phyloP scores from a whole-genome alignment of 2,329 filamentous ascomycete species.

The Magnaporthiopsis incrustans region DNA sequence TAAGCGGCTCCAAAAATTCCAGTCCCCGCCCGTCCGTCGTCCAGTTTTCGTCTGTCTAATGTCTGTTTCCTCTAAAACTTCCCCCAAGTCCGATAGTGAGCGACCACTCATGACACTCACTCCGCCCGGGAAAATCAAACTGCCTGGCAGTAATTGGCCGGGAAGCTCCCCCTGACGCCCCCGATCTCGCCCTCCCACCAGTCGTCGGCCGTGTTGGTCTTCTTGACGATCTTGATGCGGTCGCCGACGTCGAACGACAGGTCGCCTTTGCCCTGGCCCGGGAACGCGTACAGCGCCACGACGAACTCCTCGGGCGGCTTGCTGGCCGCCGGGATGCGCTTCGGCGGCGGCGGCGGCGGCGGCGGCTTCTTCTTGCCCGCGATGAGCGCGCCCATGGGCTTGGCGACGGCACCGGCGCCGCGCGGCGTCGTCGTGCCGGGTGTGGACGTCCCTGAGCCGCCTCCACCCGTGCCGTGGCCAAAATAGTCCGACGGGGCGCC shows the following conservation, averaged over 20 bases:
- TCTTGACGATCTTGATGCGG: conserved; percentile 67
- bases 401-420: conserved; percentile 12
- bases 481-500: conserved; percentile 6
- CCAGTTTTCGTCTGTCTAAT: too few relatives aligned
- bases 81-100: too few relatives aligned
- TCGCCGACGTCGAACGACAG: conserved; percentile 71
- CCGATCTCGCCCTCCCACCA: conserved; percentile 80
- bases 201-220: conserved; percentile 71
- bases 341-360: conserved; percentile 56
- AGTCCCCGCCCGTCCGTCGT: too few relatives aligned
- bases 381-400: conserved; percentile 16
- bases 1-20: too few relatives aligned
- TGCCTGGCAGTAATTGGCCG: conserved; percentile 68
- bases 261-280: conserved; percentile 61
- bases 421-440: conserved; percentile 14
- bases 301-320: conserved; percentile 47
- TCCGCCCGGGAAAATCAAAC: too few relatives aligned
- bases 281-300: conserved; percentile 68
- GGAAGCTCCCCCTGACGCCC: conserved; percentile 64
- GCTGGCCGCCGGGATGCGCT: conserved; percentile 43
- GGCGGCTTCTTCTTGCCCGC: conserved; percentile 64
- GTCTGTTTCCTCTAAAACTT: too few relatives aligned
- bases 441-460: conserved; percentile 1
- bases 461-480: conserved; percentile 1
- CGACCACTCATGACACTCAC: too few relatives aligned